phyloP scores from a whole-genome alignment of 2,329 filamentous ascomycete genomes.

The Penicillium sp. region DNA sequence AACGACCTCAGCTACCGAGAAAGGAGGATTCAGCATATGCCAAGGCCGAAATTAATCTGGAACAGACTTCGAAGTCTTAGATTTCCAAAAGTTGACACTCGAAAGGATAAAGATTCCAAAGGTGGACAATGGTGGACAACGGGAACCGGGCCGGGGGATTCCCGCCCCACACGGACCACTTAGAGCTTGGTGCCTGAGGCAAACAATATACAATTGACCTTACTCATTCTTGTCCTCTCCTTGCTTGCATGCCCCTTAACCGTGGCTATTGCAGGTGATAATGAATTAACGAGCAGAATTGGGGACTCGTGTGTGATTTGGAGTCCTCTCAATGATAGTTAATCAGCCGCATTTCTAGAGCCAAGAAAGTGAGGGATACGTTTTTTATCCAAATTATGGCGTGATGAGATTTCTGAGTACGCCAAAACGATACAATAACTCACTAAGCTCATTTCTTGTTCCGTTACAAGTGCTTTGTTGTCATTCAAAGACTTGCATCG shows the following conservation, averaged over 20 bases:
- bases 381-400: not conserved
- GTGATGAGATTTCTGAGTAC: not conserved
- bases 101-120: not conserved
- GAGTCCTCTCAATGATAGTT: not conserved
- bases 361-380: not conserved
- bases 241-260: not conserved
- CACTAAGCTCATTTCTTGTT: not conserved
- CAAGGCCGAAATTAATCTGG: not conserved
- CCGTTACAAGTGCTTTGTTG: not conserved
- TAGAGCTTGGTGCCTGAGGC: not conserved
- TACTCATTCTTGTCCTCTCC: not conserved
- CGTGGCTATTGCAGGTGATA: not conserved
- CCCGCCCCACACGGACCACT: not conserved
- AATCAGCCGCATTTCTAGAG: not conserved
- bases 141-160: not conserved
- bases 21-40: not conserved
- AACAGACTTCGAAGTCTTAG: not conserved
- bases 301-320: not conserved
- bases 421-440: not conserved
- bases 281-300: not conserved
- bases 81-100: not conserved
- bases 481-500: too few relatives aligned
- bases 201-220: not conserved
- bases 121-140: not conserved
- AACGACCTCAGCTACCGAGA: not conserved